A percentile compares a stretch with the other conserved stretches of the same genome.
Evolutionary conservation across 2,329 filamentous ascomycete genomes (phyloP).

Genomic region (Byssothecium circinans): DNA sequence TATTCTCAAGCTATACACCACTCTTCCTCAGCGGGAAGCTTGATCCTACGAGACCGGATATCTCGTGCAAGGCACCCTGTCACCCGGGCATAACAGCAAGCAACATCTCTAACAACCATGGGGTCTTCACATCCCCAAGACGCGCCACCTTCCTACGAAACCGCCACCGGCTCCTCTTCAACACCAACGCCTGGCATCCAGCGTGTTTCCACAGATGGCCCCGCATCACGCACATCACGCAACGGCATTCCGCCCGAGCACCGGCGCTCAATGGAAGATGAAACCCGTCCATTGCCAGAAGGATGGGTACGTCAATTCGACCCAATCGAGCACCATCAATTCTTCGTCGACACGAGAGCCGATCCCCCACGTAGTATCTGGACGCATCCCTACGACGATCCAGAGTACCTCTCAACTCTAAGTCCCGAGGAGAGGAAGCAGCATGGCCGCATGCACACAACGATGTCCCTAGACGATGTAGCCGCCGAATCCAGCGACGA

Average conservation of each 20-base stretch:
- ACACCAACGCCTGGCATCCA: constrained; percentile 19
- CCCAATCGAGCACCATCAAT: constrained; percentile 57
- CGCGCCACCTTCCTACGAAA: constrained; percentile 39
- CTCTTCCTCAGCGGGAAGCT: too few species aligned
- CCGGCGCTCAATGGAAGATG: constrained; percentile 65
- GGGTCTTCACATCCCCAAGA: constrained; percentile 27
- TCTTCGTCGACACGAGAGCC: constrained; percentile 62
- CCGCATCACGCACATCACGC: constrained; percentile 38
- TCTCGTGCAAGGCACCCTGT: background rate
- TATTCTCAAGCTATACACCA: too few species aligned
- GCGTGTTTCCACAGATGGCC: constrained; percentile 36
- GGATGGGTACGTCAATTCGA: constrained; percentile 64
- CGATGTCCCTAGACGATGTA: constrained; percentile 47
- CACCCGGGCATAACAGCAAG: background rate
- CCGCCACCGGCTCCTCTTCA: constrained; percentile 28
- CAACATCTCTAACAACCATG: constrained; percentile 15
- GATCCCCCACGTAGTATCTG: constrained; percentile 61
- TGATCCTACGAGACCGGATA: too few species aligned
- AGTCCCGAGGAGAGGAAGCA: constrained; percentile 53
- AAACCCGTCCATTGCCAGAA: constrained; percentile 55
- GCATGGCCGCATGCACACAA: constrained; percentile 44
- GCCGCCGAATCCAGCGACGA: constrained; percentile 47
- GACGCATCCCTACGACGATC: constrained; percentile 64
- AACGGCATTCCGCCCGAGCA: constrained; percentile 57
- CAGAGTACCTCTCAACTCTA: constrained; percentile 54